Evolutionary conservation across 208 protist species (phyloP), one percentile per base, ranked within the genome.

Genomic region (Leishmania amazonensis): DNA sequence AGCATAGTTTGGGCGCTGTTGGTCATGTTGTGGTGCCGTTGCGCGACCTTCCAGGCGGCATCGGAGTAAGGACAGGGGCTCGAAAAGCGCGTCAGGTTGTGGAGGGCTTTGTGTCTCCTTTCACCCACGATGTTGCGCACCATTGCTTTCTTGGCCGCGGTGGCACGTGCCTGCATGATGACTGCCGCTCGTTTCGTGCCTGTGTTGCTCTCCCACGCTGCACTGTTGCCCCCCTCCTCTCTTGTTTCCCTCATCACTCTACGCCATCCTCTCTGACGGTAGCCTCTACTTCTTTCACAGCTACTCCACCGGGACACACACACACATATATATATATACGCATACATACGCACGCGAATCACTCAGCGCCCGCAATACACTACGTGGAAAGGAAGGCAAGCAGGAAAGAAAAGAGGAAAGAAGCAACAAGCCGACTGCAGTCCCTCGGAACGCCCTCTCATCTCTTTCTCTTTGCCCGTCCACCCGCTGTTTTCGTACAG

Each of bases 391-490:
- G 31, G 17, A 31, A 40, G 5, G 31, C 31, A 68, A 40, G 9
- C 8, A 35, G 75, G 71, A 74, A 81, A 73, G 7, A 80, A 70
- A 80, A 75, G 67, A 1, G 40, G 24, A 31, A n/a, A 31, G 7
- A 31, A 24, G 13, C 40, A 54, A 0, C 51, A 64, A 64, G 28
- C 35, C 58, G 15, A 64, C 58, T 13, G 28, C 7, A 64, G 58
- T 28, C 9, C 58, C 58, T 17, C 28, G 9, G 58, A 64, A 67
- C 31, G 5, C 28, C 24, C 42, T n/a, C 31, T 21, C 9, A 58
- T 64, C 31, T 70, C 51, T 17, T 65, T 54, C 8, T 31, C 21
- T 73, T 31, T 68, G 62, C 62, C 15, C 31, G 0, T 15, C 7
- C 9, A 40, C 13, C 13, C 31, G 7, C 31, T 21, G 9, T 17